Conservation (phyloP, 2,329 filamentous ascomycete genomes). For the Diplodia intermedia region DNA sequence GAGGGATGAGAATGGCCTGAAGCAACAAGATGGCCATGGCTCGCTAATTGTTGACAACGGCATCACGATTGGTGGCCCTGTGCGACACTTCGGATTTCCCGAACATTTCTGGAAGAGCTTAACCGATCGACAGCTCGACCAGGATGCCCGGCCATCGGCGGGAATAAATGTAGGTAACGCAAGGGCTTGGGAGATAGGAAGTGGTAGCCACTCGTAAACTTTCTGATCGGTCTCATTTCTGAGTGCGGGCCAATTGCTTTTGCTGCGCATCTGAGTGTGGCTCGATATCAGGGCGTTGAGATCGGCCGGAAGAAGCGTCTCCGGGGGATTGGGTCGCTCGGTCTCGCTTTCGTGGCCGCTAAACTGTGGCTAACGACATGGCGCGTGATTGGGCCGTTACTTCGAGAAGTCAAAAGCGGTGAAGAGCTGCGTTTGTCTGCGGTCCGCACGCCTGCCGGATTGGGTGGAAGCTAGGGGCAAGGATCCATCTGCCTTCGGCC, state of each 20-base stretch:
- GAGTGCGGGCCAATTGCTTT: neutral
- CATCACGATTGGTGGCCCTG: neutral
- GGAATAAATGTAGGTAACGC: neutral
- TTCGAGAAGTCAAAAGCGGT: neutral
- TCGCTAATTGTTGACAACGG: no score
- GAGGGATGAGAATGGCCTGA: neutral
- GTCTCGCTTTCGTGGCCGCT: slow-evolving; percentile 1
- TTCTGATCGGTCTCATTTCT: neutral
- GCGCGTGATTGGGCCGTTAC: neutral
- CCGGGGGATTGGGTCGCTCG: neutral
- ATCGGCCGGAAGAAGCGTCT: neutral
- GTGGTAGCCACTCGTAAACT: neutral
- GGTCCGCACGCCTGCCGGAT: neutral
- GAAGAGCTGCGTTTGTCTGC: neutral
- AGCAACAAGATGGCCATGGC: neutral
- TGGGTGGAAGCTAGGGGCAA: neutral
- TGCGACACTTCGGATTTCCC: neutral
- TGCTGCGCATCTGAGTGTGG: neutral
- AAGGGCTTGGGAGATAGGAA: neutral
- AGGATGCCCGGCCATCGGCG: neutral
- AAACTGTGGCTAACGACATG: neutral
- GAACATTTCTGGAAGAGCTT: neutral
- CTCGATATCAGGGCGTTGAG: neutral
- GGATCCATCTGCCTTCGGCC: neutral
- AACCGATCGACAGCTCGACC: neutral